Evolutionary conservation across 176 grass and related monocot genomes (phyloP), one percentile per base, ranked within the genome.

Genomic region (Tuctoria greenei): DNA sequence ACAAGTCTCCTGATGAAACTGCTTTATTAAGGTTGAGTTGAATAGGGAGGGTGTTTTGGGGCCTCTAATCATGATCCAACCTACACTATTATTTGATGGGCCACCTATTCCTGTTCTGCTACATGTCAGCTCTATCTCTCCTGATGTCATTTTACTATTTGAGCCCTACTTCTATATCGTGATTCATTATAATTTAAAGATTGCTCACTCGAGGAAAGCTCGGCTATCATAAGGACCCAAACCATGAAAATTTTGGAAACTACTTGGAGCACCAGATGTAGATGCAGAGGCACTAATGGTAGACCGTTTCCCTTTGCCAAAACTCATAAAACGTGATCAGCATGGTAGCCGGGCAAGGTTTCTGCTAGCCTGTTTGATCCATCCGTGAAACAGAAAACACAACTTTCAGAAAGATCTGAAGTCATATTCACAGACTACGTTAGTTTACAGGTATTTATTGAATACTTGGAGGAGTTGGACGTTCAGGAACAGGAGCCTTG

Each of bases 131-230:
- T 99, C 96, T 28, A 82, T 99, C 74, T 95, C 82, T 66, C 87
- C 96, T 6, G 96, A 99, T 82, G 92, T 99, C 38, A 99, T 95
- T 88, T 90, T 99, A 63, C 87, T 99, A 46, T 95, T 95, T 76
- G 96, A 99, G 77, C 95, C 92, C 35, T 99, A 95, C 79, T 99
- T 95, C 50, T 80, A 99, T 76, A 88, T 99, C 31, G 92, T 90
- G 49, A 92, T 99, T 79, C 96, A 99, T 50, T 92, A 90, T 84
- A 92, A 92, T 36, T 99, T 89, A 56, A 99, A 99, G 77, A 92
- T 99, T 86, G 89, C 96, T 56, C 92, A 99, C 39, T 95, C 92
- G 96, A 95, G 82, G 69, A 99, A 99, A 99, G 51, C 38, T 88
- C 64, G 96, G 96, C 14, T 99, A 95, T 79, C 87, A 94, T n/a